Base-by-base conservation (phyloP, 1,284 basidiomycete genomes). In the Anthracocystis panici-leucophaei region DNA sequence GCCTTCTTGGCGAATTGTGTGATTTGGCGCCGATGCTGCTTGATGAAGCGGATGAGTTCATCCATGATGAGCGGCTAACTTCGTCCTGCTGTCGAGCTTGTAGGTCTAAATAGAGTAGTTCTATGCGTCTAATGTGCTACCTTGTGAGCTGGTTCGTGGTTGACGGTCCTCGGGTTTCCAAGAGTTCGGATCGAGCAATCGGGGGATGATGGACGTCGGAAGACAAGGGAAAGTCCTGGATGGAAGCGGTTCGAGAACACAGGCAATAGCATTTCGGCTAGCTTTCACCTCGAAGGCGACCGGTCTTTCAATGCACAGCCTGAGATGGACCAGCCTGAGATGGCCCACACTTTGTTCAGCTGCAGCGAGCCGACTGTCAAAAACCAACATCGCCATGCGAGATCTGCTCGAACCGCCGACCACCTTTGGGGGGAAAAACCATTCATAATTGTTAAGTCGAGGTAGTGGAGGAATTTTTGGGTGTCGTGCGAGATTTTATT, bases 41-140 rank as follows among this genome's bases (percentile, higher is more conserved):
- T 82, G 66, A 81, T 55, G 64, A 82, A 80, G 61, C 77, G 65
- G 12, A 82, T 66, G 44, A 80, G 55, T 11, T 82, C 55, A 66
- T 82, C 78, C 75, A 78, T 80, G 49, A 9, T 71, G 46, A 58
- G 40, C 16, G 18, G 12, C 27, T 31, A 12, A n/a, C 21, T 16
- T 21, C 18, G 21, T 16, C 35, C 14, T 38, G 14, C 14, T 16
- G 41, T 18, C 23, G 53, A 27, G 50, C 20, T 27, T 40, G 12
- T 51, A 40, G 21, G 33, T 33, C 11, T 11, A 11, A n/a, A 3
- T 11, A 35, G 33, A 21, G 3, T 20, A 14, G 11, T 5, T 35
- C 20, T 20, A 14, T 33, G 48, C 3, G n/a, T 49, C 29, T 18
- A 33, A n/a, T n/a, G 29, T 10, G 21, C 12, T 16, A 35, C 27